Conservation (phyloP, 164 flowering plant genomes). For the Vitis vinifera region ASM3070453v1 NC_081807.1:10702501-10703000, state of each 20-base stretch:
- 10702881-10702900: slow-evolving; percentile 50
- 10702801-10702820: too few relatives aligned
- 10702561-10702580: slow-evolving; percentile 28
- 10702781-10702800: too few relatives aligned
- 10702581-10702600: slow-evolving; percentile 7
- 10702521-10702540: slow-evolving; percentile 10
- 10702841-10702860: too few relatives aligned
- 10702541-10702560: slow-evolving; percentile 35
- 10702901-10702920: slow-evolving; percentile 49
- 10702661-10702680: slow-evolving; percentile 18
- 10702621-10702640: slow-evolving; percentile 22
- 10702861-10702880: slow-evolving; percentile 32
- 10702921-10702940: too few relatives aligned
- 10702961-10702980: too few relatives aligned
- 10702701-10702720: background rate
- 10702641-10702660: slow-evolving; percentile 11
- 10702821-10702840: too few relatives aligned
- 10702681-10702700: slow-evolving; percentile 27
- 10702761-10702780: too few relatives aligned
- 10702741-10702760: too few relatives aligned
- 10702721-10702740: too few relatives aligned
- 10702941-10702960: too few relatives aligned
- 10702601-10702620: slow-evolving; percentile 16
- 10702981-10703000: too few relatives aligned
- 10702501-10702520: slow-evolving; percentile 15